These are phyloP conservation scores for Immersiella caudata DNA, from an alignment of 495 filamentous ascomycete species.

Conservation along the genomic window DNA sequence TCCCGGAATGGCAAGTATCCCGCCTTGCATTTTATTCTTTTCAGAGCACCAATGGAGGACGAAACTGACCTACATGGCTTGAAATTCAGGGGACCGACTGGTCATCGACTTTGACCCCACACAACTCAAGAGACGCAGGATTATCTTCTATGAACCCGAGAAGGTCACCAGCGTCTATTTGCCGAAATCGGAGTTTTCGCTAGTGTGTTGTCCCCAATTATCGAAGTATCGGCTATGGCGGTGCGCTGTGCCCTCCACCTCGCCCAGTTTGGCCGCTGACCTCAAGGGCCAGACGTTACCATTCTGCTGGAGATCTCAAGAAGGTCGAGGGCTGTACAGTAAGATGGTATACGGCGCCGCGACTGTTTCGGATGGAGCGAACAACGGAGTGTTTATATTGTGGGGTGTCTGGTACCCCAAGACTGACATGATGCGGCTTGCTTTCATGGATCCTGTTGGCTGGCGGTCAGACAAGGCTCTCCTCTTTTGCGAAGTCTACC, in stretches of 20 bases:
- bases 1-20: too few species aligned
- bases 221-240: too few species aligned
- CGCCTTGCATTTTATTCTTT: too few species aligned
- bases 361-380: neutral
- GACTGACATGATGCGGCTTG: neutral
- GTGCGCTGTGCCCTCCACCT: too few species aligned
- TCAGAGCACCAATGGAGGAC: too few species aligned
- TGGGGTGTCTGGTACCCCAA: slow-evolving; percentile 4
- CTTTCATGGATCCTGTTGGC: neutral
- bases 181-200: neutral
- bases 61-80: too few species aligned
- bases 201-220: too few species aligned
- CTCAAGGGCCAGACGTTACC: neutral
- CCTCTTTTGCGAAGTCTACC: neutral
- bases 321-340: neutral
- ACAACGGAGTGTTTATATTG: neutral
- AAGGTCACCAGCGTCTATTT: neutral
- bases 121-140: neutral
- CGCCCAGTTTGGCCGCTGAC: neutral
- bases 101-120: neutral
- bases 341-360: neutral
- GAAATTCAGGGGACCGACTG: too few species aligned
- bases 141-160: neutral
- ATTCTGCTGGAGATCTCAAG: neutral
- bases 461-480: neutral